These are phyloP conservation scores for Przewalskia tangutica DNA, from an alignment of 257 asterid species.

Conservation along the genomic window DNA sequence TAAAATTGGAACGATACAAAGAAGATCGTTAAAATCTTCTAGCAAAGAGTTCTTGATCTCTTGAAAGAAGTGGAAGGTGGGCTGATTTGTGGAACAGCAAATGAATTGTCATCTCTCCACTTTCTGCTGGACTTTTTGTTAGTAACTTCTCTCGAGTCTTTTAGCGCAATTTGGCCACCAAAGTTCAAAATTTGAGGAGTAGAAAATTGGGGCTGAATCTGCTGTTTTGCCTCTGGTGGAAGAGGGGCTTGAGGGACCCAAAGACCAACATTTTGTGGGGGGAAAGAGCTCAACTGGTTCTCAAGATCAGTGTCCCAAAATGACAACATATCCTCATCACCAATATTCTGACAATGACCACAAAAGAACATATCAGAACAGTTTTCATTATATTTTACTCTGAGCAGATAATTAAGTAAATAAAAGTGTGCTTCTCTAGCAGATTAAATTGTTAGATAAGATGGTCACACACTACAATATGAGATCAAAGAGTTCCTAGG, in stretches of 20 bases:
- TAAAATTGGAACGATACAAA: neutral
- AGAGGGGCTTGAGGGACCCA: slow-evolving; percentile 46
- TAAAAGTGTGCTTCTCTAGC: neutral
- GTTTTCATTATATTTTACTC: neutral
- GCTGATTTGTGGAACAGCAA: slow-evolving; percentile 50
- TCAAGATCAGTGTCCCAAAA: slow-evolving; percentile 33
- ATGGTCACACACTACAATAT: neutral
- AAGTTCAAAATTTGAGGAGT: slow-evolving; percentile 13
- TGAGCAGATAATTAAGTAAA: neutral
- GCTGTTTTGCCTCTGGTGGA: neutral
- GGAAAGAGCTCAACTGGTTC: slow-evolving; percentile 14
- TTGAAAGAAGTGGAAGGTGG: slow-evolving; percentile 25
- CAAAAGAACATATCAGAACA: neutral
- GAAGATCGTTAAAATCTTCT: neutral
- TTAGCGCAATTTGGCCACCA: slow-evolving; percentile 23
- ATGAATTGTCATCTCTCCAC: slow-evolving; percentile 32
- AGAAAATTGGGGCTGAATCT: slow-evolving; percentile 13
- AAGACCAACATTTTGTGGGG: slow-evolving; percentile 34
- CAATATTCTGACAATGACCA: slow-evolving; percentile 21
- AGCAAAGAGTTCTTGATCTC: slow-evolving; percentile 37
- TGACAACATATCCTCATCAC: slow-evolving; percentile 27
- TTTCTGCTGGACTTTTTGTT: slow-evolving; percentile 22
- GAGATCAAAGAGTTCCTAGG: neutral
- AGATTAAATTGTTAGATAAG: neutral
- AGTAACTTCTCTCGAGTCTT: slow-evolving; percentile 18